Evolutionary conservation across 2,329 filamentous ascomycete species (phyloP), one percentile per base, ranked within the genome.

Genomic region (Fusarium oligoseptatum): DNA sequence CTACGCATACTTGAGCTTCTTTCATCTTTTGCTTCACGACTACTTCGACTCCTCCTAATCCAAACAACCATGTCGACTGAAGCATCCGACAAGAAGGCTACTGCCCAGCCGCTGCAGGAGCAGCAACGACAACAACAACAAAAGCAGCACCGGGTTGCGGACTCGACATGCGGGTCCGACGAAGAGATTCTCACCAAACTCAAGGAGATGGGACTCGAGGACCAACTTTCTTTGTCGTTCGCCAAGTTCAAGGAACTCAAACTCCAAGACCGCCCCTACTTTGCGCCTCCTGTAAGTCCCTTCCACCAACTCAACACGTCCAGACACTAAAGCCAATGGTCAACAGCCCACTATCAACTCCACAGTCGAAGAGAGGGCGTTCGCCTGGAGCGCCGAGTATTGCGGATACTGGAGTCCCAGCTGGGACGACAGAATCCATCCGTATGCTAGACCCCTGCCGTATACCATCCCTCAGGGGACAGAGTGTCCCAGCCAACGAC

Each of bases 371-470:
- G 48, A 55, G 48, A 32, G 27, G 11, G 11, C 6, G 8, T 4
- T 3, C 3, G 48, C 48, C 7, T 55, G 48, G 48, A 55, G 27
- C 27, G 10, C 48, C 1, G 48, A 55, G 20, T 20, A 64, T 9
- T 56, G 36, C 61, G 45, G 45, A 9, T 64, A 64, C 61, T 64
- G 34, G 24, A 64, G 45, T 29, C 34, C 61, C 10, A 50, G 22
- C 14, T 37, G 32, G 45, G 27, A 66, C 11, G 29, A 57, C 6
- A n/a, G 39, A 11, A 50, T 37, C 5, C 27, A 34, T n/a, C 14
- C 56, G 11, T 43, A 61, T 5, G 15, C 11, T 32, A 29, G 57
- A 4, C 66, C 61, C 14, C 14, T 58, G 9, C 27, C 66, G n/a
- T 50, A 36, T 2, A 14, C 34, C 12, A n/a, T 58, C 15, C 15